Evolutionary conservation across 768 basidiomycete species (phyloP).

Genomic region (Agaricus subrufescens): DNA sequence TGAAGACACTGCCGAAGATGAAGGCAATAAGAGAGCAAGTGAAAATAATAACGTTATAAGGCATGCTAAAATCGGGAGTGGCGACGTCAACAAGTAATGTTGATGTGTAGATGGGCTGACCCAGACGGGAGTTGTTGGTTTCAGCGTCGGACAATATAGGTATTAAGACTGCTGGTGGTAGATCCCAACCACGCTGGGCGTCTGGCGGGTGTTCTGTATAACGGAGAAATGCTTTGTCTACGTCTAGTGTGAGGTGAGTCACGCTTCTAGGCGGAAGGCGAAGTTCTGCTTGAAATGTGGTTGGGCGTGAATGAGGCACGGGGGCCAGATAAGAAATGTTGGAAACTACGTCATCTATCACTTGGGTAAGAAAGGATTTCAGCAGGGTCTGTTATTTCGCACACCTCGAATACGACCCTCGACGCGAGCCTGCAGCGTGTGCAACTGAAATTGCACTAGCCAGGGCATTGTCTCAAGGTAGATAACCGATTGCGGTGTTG

Average conservation of each 20-base stretch:
- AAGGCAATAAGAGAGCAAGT: conserved; percentile 87
- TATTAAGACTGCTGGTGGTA: conserved; percentile 79
- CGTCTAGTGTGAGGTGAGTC: conserved; percentile 63
- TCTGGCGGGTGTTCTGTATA: conserved; percentile 98
- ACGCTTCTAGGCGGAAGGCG: conserved; percentile 65
- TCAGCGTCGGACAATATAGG: conserved; percentile 23
- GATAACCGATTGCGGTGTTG: conserved; percentile 39
- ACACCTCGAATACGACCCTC: conserved; percentile 29
- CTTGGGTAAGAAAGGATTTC: background rate
- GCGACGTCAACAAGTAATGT: conserved; percentile 87
- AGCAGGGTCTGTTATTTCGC: background rate
- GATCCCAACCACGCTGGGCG: conserved; percentile 91
- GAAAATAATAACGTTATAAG: conserved; percentile 99
- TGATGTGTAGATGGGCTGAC: conserved; percentile 51
- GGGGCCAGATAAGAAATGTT: conserved; percentile 66
- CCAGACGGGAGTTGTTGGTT: conserved; percentile 15
- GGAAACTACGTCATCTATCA: conserved; percentile 57
- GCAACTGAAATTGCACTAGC: conserved; percentile 84
- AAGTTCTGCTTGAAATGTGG: conserved; percentile 69
- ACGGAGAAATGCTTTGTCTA: conserved; percentile 79
- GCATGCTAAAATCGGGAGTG: conserved; percentile 99
- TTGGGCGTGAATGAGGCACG: conserved; percentile 66
- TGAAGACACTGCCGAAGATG: conserved; percentile 91
- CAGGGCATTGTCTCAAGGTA: conserved; percentile 95
- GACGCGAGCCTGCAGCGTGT: conserved; percentile 58